A percentile compares a stretch with the other conserved stretches of the same genome.
Conservation (phyloP, 352 stramenopile species). For the Phytophthora palmivora region DNA sequence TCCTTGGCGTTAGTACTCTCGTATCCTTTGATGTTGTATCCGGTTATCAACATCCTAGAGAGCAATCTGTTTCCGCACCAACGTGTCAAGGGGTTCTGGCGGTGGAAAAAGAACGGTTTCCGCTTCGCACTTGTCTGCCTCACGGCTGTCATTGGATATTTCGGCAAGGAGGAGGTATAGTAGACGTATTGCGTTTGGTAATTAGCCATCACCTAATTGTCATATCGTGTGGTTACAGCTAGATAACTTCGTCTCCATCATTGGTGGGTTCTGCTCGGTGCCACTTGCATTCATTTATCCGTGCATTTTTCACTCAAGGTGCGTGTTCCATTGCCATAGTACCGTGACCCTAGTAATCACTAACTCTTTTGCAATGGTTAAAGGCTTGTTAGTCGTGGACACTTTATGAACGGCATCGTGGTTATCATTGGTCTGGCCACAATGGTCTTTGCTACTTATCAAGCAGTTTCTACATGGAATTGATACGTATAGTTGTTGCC, state of each 20-base stretch:
- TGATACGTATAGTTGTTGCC: slow-evolving; percentile 1
- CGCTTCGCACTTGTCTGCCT: slow-evolving; percentile 66
- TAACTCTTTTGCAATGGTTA: slow-evolving; percentile 5
- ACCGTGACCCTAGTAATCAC: not conserved
- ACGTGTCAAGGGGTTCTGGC: slow-evolving; percentile 58
- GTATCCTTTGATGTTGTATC: slow-evolving; percentile 76
- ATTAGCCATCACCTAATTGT: not conserved
- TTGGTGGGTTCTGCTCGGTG: slow-evolving; percentile 73
- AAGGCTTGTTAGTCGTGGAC: slow-evolving; percentile 47
- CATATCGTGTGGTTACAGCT: slow-evolving; percentile 32
- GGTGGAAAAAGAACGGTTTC: slow-evolving; percentile 69
- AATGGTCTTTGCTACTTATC: slow-evolving; percentile 60
- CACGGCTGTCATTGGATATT: slow-evolving; percentile 64
- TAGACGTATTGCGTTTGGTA: not conserved
- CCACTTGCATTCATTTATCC: slow-evolving; percentile 76
- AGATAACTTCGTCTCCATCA: slow-evolving; percentile 72
- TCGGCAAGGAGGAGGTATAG: slow-evolving; percentile 54
- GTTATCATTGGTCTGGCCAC: slow-evolving; percentile 54
- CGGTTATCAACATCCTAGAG: slow-evolving; percentile 70
- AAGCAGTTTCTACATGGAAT: slow-evolving; percentile 53
- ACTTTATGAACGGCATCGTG: slow-evolving; percentile 48
- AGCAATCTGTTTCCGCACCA: slow-evolving; percentile 52
- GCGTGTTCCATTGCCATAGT: slow-evolving; percentile 2
- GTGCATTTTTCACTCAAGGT: slow-evolving; percentile 65
- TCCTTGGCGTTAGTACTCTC: slow-evolving; percentile 66